These are phyloP conservation scores for Pogostemon cablin DNA, from an alignment of 257 asterid genomes.

Conservation along the genomic window DNA sequence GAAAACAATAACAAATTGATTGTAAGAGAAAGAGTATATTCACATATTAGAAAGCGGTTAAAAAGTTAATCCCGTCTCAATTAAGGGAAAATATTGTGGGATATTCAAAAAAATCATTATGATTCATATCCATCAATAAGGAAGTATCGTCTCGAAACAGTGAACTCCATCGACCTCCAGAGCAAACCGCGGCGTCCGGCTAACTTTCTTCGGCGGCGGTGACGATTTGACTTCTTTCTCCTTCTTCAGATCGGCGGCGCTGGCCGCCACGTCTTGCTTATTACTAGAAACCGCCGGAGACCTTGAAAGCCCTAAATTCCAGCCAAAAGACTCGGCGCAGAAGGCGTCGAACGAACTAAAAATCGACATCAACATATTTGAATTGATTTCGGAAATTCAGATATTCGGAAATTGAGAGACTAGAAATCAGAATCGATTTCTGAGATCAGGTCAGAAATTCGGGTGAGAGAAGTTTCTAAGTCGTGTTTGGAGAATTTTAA, in stretches of 20 bases:
- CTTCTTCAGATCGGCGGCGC: conserved; percentile 26
- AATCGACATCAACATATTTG: conserved; percentile 42
- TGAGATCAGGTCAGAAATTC: neutral
- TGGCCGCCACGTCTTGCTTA: neutral
- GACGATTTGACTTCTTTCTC: conserved; percentile 26
- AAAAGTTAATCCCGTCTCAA: too few species aligned
- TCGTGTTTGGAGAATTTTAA: too few species aligned
- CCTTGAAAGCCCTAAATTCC: conserved; percentile 31
- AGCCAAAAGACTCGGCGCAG: conserved; percentile 48
- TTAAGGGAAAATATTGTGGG: too few species aligned
- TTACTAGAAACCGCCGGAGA: neutral
- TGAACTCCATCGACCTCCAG: conserved; percentile 52
- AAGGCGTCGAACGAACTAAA: conserved; percentile 61
- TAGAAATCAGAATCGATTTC: neutral
- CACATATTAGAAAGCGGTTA: too few species aligned
- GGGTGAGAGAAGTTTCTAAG: neutral
- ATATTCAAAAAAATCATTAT: too few species aligned
- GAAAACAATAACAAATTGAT: too few species aligned
- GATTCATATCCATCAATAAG: conserved; percentile 2
- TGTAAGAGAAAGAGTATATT: too few species aligned
- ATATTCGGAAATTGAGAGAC: neutral
- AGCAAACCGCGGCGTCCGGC: conserved; percentile 42
- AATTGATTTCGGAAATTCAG: neutral
- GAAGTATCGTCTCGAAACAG: conserved; percentile 48
- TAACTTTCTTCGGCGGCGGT: neutral